These are phyloP conservation scores for Pseudonitzschia multiseries DNA, from an alignment of 108 stramenopile genomes.

Conservation along the genomic window DNA sequence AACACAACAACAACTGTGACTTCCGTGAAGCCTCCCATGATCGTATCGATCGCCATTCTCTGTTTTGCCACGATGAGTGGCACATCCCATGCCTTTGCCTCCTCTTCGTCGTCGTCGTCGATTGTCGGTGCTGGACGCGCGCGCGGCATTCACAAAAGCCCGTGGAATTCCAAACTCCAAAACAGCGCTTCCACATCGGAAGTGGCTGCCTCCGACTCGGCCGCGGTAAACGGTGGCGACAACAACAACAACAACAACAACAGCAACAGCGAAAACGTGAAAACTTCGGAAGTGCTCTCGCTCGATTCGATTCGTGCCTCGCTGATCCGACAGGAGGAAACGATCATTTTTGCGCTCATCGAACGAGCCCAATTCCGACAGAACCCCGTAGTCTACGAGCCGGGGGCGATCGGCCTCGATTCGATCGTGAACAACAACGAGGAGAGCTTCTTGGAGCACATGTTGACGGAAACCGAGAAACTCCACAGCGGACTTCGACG, in stretches of 20 bases:
- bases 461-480: conserved; percentile 93
- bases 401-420: conserved; percentile 32
- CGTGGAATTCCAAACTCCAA: conserved; percentile 6
- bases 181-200: conserved; percentile 2
- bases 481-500: conserved; percentile 92
- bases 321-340: conserved; percentile 96
- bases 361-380: conserved; percentile 94
- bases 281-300: conserved; percentile 77
- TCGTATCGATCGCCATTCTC: background rate
- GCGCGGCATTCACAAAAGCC: background rate
- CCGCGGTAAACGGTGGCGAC: conserved; percentile 8
- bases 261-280: conserved; percentile 40
- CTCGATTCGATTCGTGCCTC: conserved; percentile 85
- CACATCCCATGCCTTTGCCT: conserved; percentile 7
- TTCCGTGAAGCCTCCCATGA: background rate
- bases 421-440: conserved; percentile 30
- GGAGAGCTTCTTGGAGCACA: conserved; percentile 89
- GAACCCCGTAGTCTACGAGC: conserved; percentile 85
- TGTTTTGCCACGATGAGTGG: background rate
- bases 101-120: conserved; percentile 6
- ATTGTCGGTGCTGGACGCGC: background rate
- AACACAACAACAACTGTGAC: background rate
- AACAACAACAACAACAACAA: conserved; percentile 1
- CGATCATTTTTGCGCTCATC: conserved; percentile 98
- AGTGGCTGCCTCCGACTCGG: no score